These are phyloP conservation scores for Thielaviopsis musarum DNA, from an alignment of 2,329 filamentous ascomycete species.

Conservation along the genomic window DNA sequence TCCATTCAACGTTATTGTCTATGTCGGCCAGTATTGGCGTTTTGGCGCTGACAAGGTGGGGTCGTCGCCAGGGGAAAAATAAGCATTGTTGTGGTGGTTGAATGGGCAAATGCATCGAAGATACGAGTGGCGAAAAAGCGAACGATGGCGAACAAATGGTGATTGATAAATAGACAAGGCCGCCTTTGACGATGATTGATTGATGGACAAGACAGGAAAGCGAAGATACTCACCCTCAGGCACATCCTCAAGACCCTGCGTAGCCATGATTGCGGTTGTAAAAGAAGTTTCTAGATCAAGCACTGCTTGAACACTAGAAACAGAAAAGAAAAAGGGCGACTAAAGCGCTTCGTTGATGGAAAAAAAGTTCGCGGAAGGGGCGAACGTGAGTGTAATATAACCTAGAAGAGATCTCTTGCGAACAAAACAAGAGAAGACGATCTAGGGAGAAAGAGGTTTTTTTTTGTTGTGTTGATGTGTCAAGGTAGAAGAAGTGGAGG, in stretches of 20 bases:
- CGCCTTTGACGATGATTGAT: background rate
- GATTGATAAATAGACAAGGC: background rate
- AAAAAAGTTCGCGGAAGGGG: slow-evolving; percentile 17
- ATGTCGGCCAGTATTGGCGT: background rate
- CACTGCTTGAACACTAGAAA: slow-evolving; percentile 58
- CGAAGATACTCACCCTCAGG: slow-evolving; percentile 56
- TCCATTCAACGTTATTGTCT: background rate
- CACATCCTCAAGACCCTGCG: slow-evolving; percentile 97
- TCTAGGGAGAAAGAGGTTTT: slow-evolving; percentile 22
- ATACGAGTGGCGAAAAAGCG: background rate
- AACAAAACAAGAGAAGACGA: slow-evolving; percentile 25
- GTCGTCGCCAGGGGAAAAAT: background rate
- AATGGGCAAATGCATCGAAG: background rate
- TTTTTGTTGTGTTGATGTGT: slow-evolving; percentile 5
- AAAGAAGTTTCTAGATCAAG: slow-evolving; percentile 53
- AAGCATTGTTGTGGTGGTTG: background rate
- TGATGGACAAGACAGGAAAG: background rate
- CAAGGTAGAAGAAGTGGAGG: slow-evolving; percentile 4
- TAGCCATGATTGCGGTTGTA: slow-evolving; percentile 87
- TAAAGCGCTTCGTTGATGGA: slow-evolving; percentile 20
- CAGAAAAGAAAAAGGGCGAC: slow-evolving; percentile 20
- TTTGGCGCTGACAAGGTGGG: background rate
- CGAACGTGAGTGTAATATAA: slow-evolving; percentile 10
- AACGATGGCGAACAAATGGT: background rate
- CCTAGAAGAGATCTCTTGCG: slow-evolving; percentile 34